phyloP scores from a whole-genome alignment of 345 rosid species.

The Noccaea bulbosa region DNA sequence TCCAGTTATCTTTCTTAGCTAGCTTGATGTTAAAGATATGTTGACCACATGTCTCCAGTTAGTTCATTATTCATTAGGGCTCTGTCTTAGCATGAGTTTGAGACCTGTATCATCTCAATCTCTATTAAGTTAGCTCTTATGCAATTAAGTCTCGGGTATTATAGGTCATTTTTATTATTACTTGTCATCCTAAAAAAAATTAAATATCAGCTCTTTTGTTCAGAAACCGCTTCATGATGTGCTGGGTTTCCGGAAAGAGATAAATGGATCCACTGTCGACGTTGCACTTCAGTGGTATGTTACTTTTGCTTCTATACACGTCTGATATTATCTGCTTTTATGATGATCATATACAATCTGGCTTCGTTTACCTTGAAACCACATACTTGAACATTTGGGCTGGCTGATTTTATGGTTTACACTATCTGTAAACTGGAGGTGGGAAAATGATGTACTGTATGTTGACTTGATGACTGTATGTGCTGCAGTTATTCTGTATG shows the following conservation, averaged over 20 bases:
- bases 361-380: neutral
- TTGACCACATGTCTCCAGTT: no score
- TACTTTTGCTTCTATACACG: constrained; percentile 22
- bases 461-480: constrained; percentile 16
- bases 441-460: neutral
- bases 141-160: constrained; percentile 18
- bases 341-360: constrained; percentile 12
- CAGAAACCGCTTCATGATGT: constrained; percentile 90
- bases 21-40: no score
- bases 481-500: constrained; percentile 10
- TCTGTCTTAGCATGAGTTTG: no score
- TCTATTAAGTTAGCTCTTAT: constrained; percentile 22
- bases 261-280: constrained; percentile 67
- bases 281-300: constrained; percentile 90
- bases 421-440: constrained; percentile 15
- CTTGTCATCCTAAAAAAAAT: constrained; percentile 25
- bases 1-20: no score
- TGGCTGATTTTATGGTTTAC: constrained; percentile 11
- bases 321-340: neutral
- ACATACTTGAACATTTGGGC: constrained; percentile 4
- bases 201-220: constrained; percentile 42
- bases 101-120: constrained; percentile 24
- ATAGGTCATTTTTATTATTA: constrained; percentile 21
- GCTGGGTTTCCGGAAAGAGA: constrained; percentile 71
- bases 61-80: no score